Evolutionary conservation across 2,329 filamentous ascomycete species (phyloP), one percentile per base, ranked within the genome.

Genomic region (Alternaria triticina): DNA sequence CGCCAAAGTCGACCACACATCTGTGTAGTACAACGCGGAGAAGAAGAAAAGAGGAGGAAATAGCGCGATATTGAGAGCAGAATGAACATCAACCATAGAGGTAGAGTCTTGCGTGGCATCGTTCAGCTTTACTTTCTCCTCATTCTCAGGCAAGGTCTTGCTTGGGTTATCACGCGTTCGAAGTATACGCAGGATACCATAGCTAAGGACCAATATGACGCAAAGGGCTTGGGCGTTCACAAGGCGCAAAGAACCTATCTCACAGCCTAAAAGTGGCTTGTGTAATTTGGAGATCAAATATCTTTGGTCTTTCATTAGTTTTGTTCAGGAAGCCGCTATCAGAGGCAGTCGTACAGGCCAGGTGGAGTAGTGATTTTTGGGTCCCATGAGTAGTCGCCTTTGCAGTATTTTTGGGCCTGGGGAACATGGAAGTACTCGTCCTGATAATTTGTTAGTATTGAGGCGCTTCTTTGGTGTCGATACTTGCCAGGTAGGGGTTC

Each of bases 41-140:
- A 99, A 99, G 85, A 99, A 99, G 84, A 97, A 97, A 1, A 99
- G 79, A 0, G 94, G 88, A 0, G 96, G 96, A 66, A 98, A 97
- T 0, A 97, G 83, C 17, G 89, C 89, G 44, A 97, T 87, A 69
- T 97, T 97, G 69, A 96, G 74, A 3, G 90, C 91, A 0, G 88
- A 89, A 70, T 93, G 88, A 25, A 86, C 76, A 5, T 79, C 72
- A 43, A 71, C 82, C 74, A 70, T 15, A 23, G 51, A 46, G 3
- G 71, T 84, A 82, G 30, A 79, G 59, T 74, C 71, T 10, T 60
- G 43, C 20, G 33, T 12, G 13, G 12, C 43, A n/a, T 40, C 13
- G 11, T 28, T 43, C 13, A 12, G 46, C 30, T 12, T 30, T 12
- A 36, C 20, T 30, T 10, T 27, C n/a, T 13, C 27, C 46, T 10